Base-by-base conservation (phyloP, 1,284 basidiomycete genomes). In the Cryptococcus jaspeensis region DNA sequence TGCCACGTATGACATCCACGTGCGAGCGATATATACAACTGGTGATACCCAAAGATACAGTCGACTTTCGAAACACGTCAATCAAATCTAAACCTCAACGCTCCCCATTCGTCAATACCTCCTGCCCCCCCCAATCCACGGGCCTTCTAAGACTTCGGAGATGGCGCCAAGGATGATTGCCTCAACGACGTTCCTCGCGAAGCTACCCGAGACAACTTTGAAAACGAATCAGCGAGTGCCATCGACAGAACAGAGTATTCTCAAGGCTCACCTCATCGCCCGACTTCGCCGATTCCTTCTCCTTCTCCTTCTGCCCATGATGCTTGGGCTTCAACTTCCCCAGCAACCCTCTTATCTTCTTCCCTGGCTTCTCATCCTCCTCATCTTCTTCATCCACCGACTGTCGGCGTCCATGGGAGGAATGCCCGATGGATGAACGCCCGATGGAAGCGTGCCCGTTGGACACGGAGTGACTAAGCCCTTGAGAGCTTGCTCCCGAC, bases 301-400 rank as follows among this genome's bases (percentile, higher is more conserved):
- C 41, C 20, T 36, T 35, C 55, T 45, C 20, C 39, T 52, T 37
- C 20, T 36, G 36, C 46, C 37, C 25, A 12, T 56, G 53, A 50
- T 55, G 40, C 36, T 47, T 53, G n/a, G n/a, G n/a, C 18, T 44
- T 58, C 44, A 69, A 48, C 53, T 68, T 66, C 15, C 60, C 62
- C 38, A 68, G 48, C 15, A 70, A 60, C 12, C 66, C 68, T 53
- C 65, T 70, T 5, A 70, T 53, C 36, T 40, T 58, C 38, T 55
- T 50, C 32, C 55, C 50, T 40, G 44, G 35, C 51, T 53, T 45
- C n/a, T 58, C 55, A 18, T 61, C 59, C 43, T 60, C 53, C 13
- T 60, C 57, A 18, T 38, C 28, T 25, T 52, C 52, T 2, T 55
- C 64, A n/a, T 66, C 63, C 20, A 22, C 25, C 18, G 28, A 32